Base-by-base conservation (phyloP, 225 moss, liverwort and hornwort genomes). In the Asterella californica region DNA sequence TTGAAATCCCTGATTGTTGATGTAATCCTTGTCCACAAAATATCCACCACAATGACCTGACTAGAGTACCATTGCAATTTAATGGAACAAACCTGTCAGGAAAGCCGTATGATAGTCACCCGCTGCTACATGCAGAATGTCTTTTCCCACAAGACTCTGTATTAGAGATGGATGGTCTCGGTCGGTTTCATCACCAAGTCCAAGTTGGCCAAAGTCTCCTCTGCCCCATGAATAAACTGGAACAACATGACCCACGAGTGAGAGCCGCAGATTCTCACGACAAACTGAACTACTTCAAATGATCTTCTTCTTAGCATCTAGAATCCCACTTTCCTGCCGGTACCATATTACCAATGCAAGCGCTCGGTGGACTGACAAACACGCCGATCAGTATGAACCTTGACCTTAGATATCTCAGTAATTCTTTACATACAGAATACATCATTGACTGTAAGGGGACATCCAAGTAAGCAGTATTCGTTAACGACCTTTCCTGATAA, bases 161-260 rank as follows among this genome's bases (percentile, higher is more conserved):
- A 93, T 73, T 37, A 76, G 15, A 52, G 88, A 83, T 77, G 91
- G 93, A 53, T 78, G 79, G 50, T 63, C 34, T 64, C 84, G 91
- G 83, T 93, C 87, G 69, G 55, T 78, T 19, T 91, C 87, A 70
- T 93, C 90, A 52, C 93, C 91, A 14, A 93, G 87, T 17, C 93
- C 93, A 74, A 93, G 80, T 81, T 93, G 93, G 45, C 93, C 93
- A 59, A 90, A 85, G 78, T 93, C 93, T 68, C 93, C 93, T 88
- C 93, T 91, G 70, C 93, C 93, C 90, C 87, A 93, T 64, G 87
- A 81, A 80, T 90, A 90, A 72, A 91, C 93, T 91, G 87, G 79
- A 82, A 34, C 70, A 32, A 77, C 77, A 81, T 9, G 73, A n/a
- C 59, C 19, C 50, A 80, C 3, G 29, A 27, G 5, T 74, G 33